A percentile compares a stretch with the other conserved stretches of the same genome.
phyloP scores from a whole-genome alignment of 768 basidiomycete species.

The Thelephora ganbajun region DNA sequence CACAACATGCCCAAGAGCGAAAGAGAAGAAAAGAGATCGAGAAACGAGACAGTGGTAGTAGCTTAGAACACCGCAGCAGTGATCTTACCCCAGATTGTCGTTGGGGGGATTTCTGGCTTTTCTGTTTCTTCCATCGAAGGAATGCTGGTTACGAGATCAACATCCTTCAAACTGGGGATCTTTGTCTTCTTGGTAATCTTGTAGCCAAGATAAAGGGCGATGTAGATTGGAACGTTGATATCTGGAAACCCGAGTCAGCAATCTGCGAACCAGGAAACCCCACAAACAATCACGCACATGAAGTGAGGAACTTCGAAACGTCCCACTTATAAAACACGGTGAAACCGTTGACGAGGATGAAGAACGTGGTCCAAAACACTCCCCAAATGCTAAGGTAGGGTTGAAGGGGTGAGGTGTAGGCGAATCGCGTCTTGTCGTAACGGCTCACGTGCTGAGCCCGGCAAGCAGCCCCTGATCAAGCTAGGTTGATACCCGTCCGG shows the following conservation, averaged over 20 bases:
- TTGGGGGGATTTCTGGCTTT: not conserved
- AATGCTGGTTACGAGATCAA: not conserved
- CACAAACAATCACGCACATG: slow-evolving; percentile 8
- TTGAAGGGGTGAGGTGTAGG: slow-evolving; percentile 19
- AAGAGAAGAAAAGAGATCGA: no score
- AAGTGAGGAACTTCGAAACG: slow-evolving; percentile 21
- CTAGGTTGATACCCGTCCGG: no score
- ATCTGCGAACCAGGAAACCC: not conserved
- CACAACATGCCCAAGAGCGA: no score
- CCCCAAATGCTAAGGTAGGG: slow-evolving; percentile 10
- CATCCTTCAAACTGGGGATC: not conserved
- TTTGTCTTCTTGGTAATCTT: not conserved
- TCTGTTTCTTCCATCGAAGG: not conserved
- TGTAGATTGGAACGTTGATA: slow-evolving; percentile 17
- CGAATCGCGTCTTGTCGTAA: slow-evolving; percentile 12
- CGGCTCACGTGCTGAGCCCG: slow-evolving; percentile 26
- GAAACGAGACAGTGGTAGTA: not conserved
- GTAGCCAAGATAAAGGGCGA: slow-evolving; percentile 17
- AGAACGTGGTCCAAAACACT: not conserved
- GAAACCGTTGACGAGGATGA: slow-evolving; percentile 8
- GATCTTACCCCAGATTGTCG: not conserved
- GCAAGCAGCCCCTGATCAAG: slow-evolving; percentile 2
- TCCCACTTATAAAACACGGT: slow-evolving; percentile 20
- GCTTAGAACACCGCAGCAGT: not conserved
- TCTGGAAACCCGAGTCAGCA: slow-evolving; percentile 5